Conservation (phyloP, 208 protist genomes). For the Vickermania ingenoplastis region DNA sequence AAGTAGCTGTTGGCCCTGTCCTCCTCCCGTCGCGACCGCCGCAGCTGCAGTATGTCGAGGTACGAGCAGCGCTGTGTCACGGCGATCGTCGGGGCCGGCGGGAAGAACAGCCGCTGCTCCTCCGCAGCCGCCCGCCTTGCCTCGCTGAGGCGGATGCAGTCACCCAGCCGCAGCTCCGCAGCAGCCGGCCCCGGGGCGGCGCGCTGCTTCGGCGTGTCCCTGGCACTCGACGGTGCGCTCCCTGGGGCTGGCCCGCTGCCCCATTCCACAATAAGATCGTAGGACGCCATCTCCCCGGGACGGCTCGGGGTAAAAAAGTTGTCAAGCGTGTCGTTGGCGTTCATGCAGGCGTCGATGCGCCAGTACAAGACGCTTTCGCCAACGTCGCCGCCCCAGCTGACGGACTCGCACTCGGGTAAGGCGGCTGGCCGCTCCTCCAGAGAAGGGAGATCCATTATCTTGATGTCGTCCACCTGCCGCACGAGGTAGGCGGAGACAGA, state of each 20-base stretch:
- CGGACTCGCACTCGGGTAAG: background rate
- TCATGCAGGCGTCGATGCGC: conserved; percentile 17
- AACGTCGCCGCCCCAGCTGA: background rate
- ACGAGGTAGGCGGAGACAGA: background rate
- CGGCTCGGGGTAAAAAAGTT: conserved; percentile 14
- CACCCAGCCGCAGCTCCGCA: background rate
- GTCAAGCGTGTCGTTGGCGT: conserved; percentile 21
- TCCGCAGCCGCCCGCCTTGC: background rate
- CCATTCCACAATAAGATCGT: conserved; percentile 12
- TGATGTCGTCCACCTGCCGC: background rate
- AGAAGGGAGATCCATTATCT: background rate
- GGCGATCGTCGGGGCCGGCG: background rate
- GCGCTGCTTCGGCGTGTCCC: too few relatives aligned
- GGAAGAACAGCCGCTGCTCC: background rate
- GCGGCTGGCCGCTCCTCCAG: background rate
- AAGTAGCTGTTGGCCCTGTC: background rate
- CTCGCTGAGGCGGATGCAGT: background rate
- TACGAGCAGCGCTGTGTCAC: conserved; percentile 11
- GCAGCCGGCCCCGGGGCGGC: background rate
- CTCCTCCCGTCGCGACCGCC: background rate
- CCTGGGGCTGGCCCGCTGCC: background rate
- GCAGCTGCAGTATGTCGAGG: conserved; percentile 5
- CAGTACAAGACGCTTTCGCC: background rate
- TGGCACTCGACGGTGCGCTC: background rate
- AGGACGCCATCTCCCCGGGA: background rate